Evolutionary conservation across 495 filamentous ascomycete genomes (phyloP), one percentile per base, ranked within the genome.

Genomic region (Echria macrotheca): DNA sequence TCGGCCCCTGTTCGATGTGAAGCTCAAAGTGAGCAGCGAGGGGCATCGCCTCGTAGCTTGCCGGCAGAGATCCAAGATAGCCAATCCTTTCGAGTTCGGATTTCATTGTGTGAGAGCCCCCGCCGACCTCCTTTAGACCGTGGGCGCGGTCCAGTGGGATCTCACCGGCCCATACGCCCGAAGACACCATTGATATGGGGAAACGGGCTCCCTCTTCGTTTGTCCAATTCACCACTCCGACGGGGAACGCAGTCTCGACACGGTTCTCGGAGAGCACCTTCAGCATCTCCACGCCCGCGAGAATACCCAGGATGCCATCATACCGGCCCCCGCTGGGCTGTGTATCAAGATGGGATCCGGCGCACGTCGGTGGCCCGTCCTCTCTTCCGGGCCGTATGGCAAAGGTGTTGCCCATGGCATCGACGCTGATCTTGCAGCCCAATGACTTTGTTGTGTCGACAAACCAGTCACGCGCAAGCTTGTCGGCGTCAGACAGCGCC

Each of bases 141-240:
- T 70, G 62, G 1, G 85, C 87, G 36, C 66, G 69, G 15, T 80
- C 72, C 18, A 88, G 59, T 10, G 84, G 65, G 26, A 87, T 83
- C 29, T 68, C 71, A 31, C 78, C 84, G 1, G 85, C 77, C 86
- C 86, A 91, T 19, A 93, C 86, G 3, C 86, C 87, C 3, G 85
- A 87, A 6, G 81, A 69, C 5, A 84, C 59, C 85, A 89, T 89
- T 49, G 81, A 85, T 15, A 85, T 77, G 3, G 87, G 86, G 58
- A 90, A 93, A 7, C 87, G 75, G 0, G 86, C 87, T 1, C 87
- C 87, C 61, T 90, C 87, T 60, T 91, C 87, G 54, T 90, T 91
- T 0, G 87, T 91, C 87, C 87, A 93, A 53, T 88, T 87, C 0
- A 89, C 77, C 7, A 87, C 78, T 6, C 84, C 85, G 8, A 90